These are phyloP conservation scores for Vitis hybrid DNA, from an alignment of 177 flowering plant species.

Conservation along the genomic window DNA sequence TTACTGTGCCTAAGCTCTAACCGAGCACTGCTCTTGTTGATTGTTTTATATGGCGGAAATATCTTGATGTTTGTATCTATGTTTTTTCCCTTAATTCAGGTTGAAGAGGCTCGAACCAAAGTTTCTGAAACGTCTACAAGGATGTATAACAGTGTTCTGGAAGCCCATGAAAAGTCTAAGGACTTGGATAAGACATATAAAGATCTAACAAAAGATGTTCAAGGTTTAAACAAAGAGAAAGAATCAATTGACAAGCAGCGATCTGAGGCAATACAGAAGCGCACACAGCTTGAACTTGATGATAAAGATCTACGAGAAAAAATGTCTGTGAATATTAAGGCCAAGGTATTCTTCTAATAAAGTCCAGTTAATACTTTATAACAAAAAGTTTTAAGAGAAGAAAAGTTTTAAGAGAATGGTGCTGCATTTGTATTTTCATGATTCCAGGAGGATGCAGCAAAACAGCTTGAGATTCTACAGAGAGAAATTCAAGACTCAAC, in stretches of 20 bases:
- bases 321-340: conserved; percentile 49
- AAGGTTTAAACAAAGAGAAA: conserved; percentile 72
- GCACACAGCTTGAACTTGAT: conserved; percentile 90
- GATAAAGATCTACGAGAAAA: conserved; percentile 72
- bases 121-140: conserved; percentile 65
- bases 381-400: background rate
- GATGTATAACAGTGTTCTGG: conserved; percentile 71
- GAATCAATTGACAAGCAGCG: conserved; percentile 62
- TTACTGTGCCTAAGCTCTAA: too few species aligned
- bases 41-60: too few species aligned
- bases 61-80: background rate
- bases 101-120: conserved; percentile 68
- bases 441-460: conserved; percentile 68
- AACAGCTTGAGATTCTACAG: conserved; percentile 57
- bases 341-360: conserved; percentile 49
- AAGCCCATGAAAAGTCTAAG: conserved; percentile 80
- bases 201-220: conserved; percentile 72
- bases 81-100: conserved; percentile 32
- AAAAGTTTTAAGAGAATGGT: too few species aligned
- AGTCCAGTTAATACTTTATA: background rate
- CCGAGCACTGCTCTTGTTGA: too few species aligned
- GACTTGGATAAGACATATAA: conserved; percentile 66
- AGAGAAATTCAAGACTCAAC: conserved; percentile 69
- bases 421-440: conserved; percentile 3
- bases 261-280: conserved; percentile 71